Percentiles rank a stretch among this genome's conserved stretches.
These are phyloP conservation scores for Cryptosporidium xiaoi DNA, from an alignment of 169 alveolate genomes.

Conservation along the genomic window DNA sequence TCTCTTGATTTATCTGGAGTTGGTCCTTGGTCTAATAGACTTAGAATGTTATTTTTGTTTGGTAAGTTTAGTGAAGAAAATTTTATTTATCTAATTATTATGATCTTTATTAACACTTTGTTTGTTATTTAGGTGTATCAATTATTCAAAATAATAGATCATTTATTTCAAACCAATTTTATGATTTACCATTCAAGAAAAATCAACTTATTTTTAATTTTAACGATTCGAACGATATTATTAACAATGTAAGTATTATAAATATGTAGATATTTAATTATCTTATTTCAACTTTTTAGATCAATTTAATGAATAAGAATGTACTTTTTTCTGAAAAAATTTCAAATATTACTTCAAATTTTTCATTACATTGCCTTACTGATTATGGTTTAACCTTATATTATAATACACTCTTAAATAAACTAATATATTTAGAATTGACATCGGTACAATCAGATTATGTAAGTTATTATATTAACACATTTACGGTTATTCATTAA, in stretches of 20 bases:
- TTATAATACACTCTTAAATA: conserved; percentile 3
- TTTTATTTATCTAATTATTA: not conserved
- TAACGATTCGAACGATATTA: conserved; percentile 1
- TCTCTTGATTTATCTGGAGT: conserved; percentile 66
- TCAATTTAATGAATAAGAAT: conserved; percentile 19
- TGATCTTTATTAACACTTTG: not conserved
- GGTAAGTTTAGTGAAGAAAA: conserved; percentile 45
- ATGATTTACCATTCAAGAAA: conserved; percentile 37
- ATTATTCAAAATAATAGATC: conserved; percentile 46
- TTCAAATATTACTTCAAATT: conserved; percentile 9
- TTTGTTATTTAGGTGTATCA: conserved; percentile 8
- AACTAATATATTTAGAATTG: conserved; percentile 19
- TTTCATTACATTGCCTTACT: conserved; percentile 30
- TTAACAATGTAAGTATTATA: conserved; percentile 21
- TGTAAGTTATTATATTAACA: too few species aligned
- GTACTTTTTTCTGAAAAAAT: conserved; percentile 23
- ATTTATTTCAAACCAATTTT: conserved; percentile 25
- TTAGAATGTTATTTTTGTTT: conserved; percentile 23
- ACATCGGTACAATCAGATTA: not conserved
- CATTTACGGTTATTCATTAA: too few species aligned
- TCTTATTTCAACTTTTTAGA: not conserved
- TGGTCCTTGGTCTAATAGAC: conserved; percentile 72
- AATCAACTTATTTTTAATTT: conserved; percentile 25
- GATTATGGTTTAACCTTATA: conserved; percentile 22
- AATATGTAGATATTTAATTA: not conserved